Conservation (phyloP, 495 filamentous ascomycete genomes). For the Aspergillus campestris region DNA sequence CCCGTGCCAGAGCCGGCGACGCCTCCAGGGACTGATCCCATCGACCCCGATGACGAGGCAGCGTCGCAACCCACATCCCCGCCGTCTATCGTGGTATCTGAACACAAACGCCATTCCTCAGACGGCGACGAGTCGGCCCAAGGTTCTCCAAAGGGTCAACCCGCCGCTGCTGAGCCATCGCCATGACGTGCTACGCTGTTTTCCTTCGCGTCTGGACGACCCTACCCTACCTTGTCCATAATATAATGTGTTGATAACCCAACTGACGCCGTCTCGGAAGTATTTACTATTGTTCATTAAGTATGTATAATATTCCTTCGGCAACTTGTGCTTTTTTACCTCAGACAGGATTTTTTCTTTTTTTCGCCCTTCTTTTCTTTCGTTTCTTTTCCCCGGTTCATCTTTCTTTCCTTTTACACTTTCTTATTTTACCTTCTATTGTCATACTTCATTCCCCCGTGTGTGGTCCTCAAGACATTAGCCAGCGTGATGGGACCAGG, state of each 20-base stretch:
- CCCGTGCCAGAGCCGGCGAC: constrained; percentile 28
- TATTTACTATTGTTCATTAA: constrained; percentile 11
- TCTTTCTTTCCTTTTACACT: constrained; percentile 6
- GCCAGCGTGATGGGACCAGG: constrained; percentile 23
- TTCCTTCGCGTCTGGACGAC: background rate
- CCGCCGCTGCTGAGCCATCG: constrained; percentile 25
- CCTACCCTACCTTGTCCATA: constrained; percentile 9
- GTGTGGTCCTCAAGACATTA: background rate
- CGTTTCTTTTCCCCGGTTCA: constrained; percentile 10
- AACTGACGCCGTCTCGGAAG: constrained; percentile 27
- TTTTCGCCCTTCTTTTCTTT: constrained; percentile 7
- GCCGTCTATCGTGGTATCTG: constrained; percentile 35
- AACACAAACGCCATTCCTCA: constrained; percentile 16
- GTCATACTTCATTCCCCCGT: too few species aligned
- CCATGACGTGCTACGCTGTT: constrained; percentile 13
- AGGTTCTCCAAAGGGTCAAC: constrained; percentile 19
- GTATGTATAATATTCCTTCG: constrained; percentile 16
- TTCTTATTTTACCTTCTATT: background rate
- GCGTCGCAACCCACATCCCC: constrained; percentile 15
- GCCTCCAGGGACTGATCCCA: constrained; percentile 17
- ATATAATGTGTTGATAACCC: constrained; percentile 36
- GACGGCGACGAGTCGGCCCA: constrained; percentile 14
- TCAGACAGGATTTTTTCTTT: constrained; percentile 7
- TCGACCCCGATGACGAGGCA: constrained; percentile 16
- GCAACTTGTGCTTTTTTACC: background rate